Evolutionary conservation across 1,284 basidiomycete species (phyloP), one percentile per base, ranked within the genome.

Genomic region (Austroboletus novae-zelandiae): DNA sequence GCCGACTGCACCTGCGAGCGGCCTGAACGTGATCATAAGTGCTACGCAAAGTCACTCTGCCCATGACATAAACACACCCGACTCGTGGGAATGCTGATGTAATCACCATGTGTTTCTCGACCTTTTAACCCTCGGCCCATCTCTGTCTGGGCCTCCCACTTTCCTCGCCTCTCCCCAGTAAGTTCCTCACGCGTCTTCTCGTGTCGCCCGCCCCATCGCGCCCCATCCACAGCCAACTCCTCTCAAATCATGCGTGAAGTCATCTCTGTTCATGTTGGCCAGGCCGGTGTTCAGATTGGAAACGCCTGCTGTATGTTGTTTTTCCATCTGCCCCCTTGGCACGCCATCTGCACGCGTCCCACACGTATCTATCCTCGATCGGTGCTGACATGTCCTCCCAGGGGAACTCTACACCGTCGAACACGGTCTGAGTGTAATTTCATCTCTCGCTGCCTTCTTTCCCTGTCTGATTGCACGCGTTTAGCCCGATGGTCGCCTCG

Each of bases 371-470:
- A 9, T 14, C 4, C 30, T 15, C 30, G 30, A 45, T 51, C 40
- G 36, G 37, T 45, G 27, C 53, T 69, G 11, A 69, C 53, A 9
- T 29, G 14, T 68, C 51, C 61, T 62, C 54, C 51, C 65, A 91
- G 89, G 95, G 96, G 95, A 98, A 74, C 84, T 99, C 58, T 99
- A 99, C 79, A 96, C 94, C 60, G 83, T 95, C 66, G 96, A 99
- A 73, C 97, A 99, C 72, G 95, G 95, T 61, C 79, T 99, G 58
- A 93, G 86, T 72, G 93, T 94, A 72, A 71, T 83, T 83, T 32
- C 51, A 34, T 45, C 7, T 39, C n/a, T 45, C 1, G 15, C 34
- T 13, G 5, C 10, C 42, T 29, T 23, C 37, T 23, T 18, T n/a
- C 9, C 23, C 9, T 29, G 5, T 46, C 48, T 61, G 52, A 65